Conservation (phyloP, 2,329 filamentous ascomycete genomes). For the Periconia sp. region DNA sequence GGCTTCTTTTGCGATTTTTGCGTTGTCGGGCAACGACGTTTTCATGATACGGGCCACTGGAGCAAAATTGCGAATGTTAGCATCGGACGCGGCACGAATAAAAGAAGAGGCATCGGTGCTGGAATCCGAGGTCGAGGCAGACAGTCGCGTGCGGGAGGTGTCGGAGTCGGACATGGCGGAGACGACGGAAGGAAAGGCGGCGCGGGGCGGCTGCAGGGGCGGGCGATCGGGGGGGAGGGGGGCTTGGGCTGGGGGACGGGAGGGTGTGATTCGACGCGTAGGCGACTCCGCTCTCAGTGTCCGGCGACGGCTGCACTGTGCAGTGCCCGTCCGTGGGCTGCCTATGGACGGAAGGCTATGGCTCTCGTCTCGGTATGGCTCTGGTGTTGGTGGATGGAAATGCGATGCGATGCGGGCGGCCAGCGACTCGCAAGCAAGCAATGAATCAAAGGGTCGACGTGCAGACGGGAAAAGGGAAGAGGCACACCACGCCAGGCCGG, state of each 20-base stretch:
- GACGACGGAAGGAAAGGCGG: background rate
- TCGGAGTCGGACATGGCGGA: constrained; percentile 48
- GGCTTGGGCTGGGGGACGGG: constrained; percentile 22
- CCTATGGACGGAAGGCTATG: no score
- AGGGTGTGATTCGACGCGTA: constrained; percentile 50
- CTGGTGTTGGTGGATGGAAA: background rate
- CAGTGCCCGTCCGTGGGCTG: no score
- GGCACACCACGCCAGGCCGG: background rate
- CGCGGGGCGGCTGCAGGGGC: constrained; percentile 39
- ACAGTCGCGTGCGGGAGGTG: constrained; percentile 35
- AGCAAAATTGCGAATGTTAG: constrained; percentile 92
- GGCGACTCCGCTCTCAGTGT: constrained; percentile 35
- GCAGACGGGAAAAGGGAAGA: constrained; percentile 36
- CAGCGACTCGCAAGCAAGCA: constrained; percentile 52
- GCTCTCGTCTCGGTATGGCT: no score
- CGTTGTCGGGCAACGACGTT: constrained; percentile 92
- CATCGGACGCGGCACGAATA: constrained; percentile 61
- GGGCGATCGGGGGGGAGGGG: constrained; percentile 35
- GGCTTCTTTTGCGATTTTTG: constrained; percentile 98
- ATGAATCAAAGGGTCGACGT: constrained; percentile 41
- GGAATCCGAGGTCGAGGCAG: constrained; percentile 28
- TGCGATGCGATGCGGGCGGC: constrained; percentile 28
- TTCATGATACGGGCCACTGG: constrained; percentile 99
- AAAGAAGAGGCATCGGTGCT: constrained; percentile 14
- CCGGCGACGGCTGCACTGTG: no score